phyloP scores from a whole-genome alignment of 2,329 filamentous ascomycete species.

The Curvularia sp. region DNA sequence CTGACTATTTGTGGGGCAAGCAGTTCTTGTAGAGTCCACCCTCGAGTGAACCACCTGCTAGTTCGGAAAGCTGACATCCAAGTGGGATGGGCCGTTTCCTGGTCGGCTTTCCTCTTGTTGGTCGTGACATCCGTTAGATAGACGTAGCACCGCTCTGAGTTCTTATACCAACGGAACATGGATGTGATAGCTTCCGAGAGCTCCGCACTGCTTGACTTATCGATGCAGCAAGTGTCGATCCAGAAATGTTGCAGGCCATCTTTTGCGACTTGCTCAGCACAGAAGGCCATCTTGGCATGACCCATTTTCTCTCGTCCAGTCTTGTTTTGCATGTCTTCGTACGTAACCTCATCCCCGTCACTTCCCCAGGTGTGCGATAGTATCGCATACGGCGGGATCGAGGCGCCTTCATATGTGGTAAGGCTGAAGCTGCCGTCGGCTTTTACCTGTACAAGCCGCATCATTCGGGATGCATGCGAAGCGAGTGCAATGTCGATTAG shows the following conservation, averaged over 20 bases:
- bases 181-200: constrained; percentile 25
- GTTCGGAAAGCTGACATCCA: not conserved
- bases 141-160: constrained; percentile 14
- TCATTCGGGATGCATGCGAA: no score
- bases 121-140: constrained; percentile 11
- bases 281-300: not conserved
- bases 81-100: not conserved
- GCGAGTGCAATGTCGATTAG: no score
- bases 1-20: not conserved
- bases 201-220: constrained; percentile 23
- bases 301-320: not conserved
- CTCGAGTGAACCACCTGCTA: no score
- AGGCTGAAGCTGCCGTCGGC: no score
- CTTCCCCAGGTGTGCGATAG: constrained; percentile 26
- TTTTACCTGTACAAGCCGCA: no score
- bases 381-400: constrained; percentile 17
- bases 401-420: no score
- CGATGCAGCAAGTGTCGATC: constrained; percentile 28
- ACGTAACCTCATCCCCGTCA: constrained; percentile 21
- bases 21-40: no score
- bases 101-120: no score
- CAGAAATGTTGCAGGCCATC: constrained; percentile 3
- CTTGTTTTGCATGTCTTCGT: constrained; percentile 13
- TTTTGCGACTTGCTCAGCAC: not conserved
- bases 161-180: constrained; percentile 21